These are phyloP conservation scores for Carpinus viminea DNA, from an alignment of 306 rosid species.

Conservation along the genomic window DNA sequence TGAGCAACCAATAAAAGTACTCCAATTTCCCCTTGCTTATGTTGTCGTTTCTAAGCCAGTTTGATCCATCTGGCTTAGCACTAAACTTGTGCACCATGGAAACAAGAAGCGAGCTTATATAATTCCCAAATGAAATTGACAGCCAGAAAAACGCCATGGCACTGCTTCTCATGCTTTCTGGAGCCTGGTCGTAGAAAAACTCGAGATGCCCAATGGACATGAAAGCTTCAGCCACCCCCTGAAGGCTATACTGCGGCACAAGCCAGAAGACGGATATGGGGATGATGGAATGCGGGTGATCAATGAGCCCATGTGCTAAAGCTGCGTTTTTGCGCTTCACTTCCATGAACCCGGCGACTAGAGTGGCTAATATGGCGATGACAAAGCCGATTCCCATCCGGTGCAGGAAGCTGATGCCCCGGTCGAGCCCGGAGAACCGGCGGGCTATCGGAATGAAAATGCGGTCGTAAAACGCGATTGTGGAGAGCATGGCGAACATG, in stretches of 20 bases:
- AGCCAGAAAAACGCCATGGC: conserved; percentile 87
- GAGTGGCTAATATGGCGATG: conserved; percentile 70
- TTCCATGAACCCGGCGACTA: conserved; percentile 78
- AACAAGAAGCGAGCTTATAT: conserved; percentile 71
- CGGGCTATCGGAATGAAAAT: conserved; percentile 63
- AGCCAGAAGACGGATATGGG: conserved; percentile 90
- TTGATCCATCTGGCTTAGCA: conserved; percentile 60
- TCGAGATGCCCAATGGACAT: conserved; percentile 93
- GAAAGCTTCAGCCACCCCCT: conserved; percentile 93
- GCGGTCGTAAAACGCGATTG: conserved; percentile 73
- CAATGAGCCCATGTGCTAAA: conserved; percentile 40
- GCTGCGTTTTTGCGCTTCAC: conserved; percentile 62
- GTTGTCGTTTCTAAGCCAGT: conserved; percentile 83
- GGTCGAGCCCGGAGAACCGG: conserved; percentile 69
- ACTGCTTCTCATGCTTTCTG: conserved; percentile 93
- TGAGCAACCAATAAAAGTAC: conserved; percentile 84
- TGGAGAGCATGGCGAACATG: conserved; percentile 61
- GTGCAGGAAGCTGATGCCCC: conserved; percentile 76
- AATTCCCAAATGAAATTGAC: conserved; percentile 65
- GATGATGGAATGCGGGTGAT: conserved; percentile 43
- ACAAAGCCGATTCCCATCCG: conserved; percentile 88
- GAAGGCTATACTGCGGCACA: conserved; percentile 82
- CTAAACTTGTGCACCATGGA: conserved; percentile 64
- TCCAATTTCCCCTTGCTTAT: conserved; percentile 74
- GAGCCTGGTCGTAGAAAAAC: conserved; percentile 91